Percentiles rank a stretch among this genome's conserved stretches.
These are phyloP conservation scores for Astrocystis sublimbata DNA, from an alignment of 495 filamentous ascomycete species.

Conservation along the genomic window DNA sequence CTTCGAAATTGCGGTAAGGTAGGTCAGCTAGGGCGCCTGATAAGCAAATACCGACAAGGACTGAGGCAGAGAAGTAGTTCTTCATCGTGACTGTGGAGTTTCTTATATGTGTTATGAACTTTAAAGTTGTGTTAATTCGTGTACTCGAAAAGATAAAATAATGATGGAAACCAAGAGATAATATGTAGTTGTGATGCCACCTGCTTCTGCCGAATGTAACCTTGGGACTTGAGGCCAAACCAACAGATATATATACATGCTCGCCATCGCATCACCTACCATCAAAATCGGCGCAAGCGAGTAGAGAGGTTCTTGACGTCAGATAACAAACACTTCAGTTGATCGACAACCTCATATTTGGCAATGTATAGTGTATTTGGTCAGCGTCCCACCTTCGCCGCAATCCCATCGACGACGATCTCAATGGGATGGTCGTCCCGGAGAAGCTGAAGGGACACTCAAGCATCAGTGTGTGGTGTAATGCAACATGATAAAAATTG, in stretches of 20 bases:
- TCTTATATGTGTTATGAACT: too few relatives aligned
- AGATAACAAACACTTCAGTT: background rate
- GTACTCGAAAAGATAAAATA: background rate
- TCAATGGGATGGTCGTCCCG: background rate
- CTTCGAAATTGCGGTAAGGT: constrained; percentile 21
- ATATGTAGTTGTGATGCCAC: background rate
- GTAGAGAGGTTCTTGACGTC: background rate
- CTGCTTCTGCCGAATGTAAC: background rate
- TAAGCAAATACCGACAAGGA: constrained; percentile 23
- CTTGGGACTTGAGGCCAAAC: too few relatives aligned
- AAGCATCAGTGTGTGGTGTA: background rate
- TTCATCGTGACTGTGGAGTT: constrained; percentile 21
- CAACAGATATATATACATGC: background rate
- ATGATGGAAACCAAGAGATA: background rate
- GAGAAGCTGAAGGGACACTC: background rate
- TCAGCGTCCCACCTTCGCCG: background rate
- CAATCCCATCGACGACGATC: background rate
- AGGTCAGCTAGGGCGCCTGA: constrained; percentile 24
- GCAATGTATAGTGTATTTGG: background rate
- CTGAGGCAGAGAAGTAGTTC: constrained; percentile 12
- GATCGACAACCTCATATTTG: background rate
- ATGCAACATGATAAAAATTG: too few relatives aligned
- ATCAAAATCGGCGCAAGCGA: background rate
- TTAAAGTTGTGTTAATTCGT: background rate
- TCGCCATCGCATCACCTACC: background rate